phyloP scores from a whole-genome alignment of 2,329 filamentous ascomycete species.

The Microcera coccophila region DNA sequence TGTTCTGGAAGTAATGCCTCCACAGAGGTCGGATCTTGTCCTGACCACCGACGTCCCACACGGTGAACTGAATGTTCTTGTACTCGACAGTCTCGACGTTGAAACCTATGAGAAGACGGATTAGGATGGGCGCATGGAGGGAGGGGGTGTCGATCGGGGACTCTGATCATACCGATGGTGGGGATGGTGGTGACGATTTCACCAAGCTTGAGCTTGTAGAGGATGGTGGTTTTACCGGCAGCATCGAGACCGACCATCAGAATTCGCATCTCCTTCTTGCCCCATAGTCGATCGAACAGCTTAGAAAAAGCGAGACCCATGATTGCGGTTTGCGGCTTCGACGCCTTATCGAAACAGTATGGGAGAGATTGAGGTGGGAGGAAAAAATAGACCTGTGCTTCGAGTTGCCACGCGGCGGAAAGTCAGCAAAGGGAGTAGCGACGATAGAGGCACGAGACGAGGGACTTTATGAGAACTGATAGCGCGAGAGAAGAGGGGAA shows the following conservation, averaged over 20 bases:
- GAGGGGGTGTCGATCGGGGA: too few species aligned
- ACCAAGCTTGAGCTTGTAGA: conserved; percentile 99
- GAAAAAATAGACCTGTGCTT: conserved; percentile 1
- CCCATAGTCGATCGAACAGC: conserved; percentile 93
- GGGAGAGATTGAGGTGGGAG: conserved; percentile 22
- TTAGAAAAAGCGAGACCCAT: conserved; percentile 99
- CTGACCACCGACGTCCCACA: conserved; percentile 99
- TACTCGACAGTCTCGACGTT: conserved; percentile 99
- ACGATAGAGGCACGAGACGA: conserved; percentile 12
- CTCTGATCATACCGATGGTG: conserved; percentile 73
- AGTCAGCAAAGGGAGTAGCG: conserved; percentile 12
- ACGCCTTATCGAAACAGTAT: conserved; percentile 28
- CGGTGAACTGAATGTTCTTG: conserved; percentile 99
- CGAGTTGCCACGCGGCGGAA: conserved; percentile 8
- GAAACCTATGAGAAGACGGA: conserved; percentile 61
- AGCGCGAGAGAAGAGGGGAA: neutral
- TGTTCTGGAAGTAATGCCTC: conserved; percentile 99
- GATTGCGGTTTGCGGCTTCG: conserved; percentile 53
- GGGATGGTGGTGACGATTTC: conserved; percentile 99
- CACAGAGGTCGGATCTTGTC: conserved; percentile 99
- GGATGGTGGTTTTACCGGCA: conserved; percentile 99
- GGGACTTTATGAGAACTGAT: conserved; percentile 15
- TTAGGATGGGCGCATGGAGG: conserved; percentile 19
- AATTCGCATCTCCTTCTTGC: conserved; percentile 99
- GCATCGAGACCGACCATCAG: conserved; percentile 99